Conservation (phyloP, 768 basidiomycete species). For the Lentinula raphanica region DNA sequence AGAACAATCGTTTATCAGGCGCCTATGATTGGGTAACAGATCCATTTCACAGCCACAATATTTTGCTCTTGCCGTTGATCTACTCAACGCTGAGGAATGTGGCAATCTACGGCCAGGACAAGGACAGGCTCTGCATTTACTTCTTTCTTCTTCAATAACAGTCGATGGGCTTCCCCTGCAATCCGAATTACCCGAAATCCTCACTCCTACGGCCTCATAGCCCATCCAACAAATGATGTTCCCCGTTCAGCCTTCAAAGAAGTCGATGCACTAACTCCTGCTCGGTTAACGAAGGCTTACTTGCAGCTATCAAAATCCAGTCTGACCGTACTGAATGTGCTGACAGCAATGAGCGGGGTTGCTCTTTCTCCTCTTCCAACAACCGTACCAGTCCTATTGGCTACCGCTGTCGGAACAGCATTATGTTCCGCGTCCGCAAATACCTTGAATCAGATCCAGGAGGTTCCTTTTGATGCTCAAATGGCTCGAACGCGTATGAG, state of each 20-base stretch:
- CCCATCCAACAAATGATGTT: constrained; percentile 12
- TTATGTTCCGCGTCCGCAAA: constrained; percentile 93
- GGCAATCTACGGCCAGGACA: background rate
- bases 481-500: constrained; percentile 87
- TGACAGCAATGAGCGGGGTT: constrained; percentile 89
- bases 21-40: background rate
- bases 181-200: constrained; percentile 10
- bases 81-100: background rate
- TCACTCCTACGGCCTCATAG: constrained; percentile 13
- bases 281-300: constrained; percentile 61
- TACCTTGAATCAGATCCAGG: constrained; percentile 90
- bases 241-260: constrained; percentile 27
- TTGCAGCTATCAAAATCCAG: constrained; percentile 79
- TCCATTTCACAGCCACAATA: background rate
- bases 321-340: constrained; percentile 76
- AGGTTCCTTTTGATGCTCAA: constrained; percentile 94
- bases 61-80: background rate
- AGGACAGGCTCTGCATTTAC: constrained; percentile 27
- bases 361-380: constrained; percentile 88
- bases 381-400: constrained; percentile 76
- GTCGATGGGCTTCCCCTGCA: constrained; percentile 36
- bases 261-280: constrained; percentile 40
- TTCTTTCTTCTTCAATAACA: constrained; percentile 63
- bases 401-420: constrained; percentile 84
- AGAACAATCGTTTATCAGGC: background rate